These are phyloP conservation scores for Saturnispora bothae DNA, from an alignment of 805 yeast species.

Conservation along the genomic window DNA sequence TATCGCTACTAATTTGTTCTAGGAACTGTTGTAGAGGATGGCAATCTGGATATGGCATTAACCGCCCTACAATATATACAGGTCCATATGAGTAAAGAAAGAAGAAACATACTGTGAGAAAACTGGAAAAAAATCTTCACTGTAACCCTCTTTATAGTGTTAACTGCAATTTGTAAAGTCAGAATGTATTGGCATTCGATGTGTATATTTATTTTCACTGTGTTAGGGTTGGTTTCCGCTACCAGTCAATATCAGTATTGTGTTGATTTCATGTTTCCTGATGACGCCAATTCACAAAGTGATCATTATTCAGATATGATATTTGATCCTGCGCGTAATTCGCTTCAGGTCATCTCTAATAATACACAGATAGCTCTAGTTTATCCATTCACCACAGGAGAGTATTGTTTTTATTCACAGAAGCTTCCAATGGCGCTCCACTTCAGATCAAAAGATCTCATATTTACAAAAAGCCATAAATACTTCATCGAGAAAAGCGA, in stretches of 20 bases:
- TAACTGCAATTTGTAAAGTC: not conserved
- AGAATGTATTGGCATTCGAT: constrained; percentile 1
- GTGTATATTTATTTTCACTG: not conserved
- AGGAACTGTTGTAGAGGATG: constrained; percentile 31
- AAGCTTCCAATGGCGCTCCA: constrained; percentile 1
- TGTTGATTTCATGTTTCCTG: not conserved
- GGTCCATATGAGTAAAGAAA: constrained; percentile 26
- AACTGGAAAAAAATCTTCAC: not conserved
- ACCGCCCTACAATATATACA: constrained; percentile 32
- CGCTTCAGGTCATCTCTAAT: not conserved
- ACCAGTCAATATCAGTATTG: not conserved
- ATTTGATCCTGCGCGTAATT: constrained; percentile 5
- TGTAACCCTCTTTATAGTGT: not conserved
- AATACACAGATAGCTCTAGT: not conserved
- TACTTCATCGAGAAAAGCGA: not conserved
- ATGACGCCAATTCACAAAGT: no score
- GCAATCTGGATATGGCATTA: constrained; percentile 27
- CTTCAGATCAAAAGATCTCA: constrained; percentile 6
- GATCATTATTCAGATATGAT: no score
- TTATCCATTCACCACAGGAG: constrained; percentile 1
- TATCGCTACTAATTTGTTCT: constrained; percentile 15
- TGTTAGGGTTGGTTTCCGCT: not conserved
- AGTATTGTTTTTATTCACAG: not conserved
- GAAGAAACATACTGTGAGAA: constrained; percentile 8
- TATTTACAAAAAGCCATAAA: constrained; percentile 1